phyloP scores from a whole-genome alignment of 1,284 basidiomycete species.

The Coniferiporia sulphurascens region DNA sequence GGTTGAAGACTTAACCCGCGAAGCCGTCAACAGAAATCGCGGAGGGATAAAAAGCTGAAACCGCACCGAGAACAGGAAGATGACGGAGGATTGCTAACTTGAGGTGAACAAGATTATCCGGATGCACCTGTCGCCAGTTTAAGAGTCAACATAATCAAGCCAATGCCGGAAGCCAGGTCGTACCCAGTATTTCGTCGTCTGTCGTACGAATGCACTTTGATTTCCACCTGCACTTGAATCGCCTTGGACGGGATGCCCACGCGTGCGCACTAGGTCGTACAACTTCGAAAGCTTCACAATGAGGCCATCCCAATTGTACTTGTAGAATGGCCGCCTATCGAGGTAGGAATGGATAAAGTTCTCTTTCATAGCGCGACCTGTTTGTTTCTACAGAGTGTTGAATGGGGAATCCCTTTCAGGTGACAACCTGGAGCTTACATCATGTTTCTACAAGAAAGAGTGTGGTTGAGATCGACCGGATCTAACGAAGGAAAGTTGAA shows the following conservation, averaged over 20 bases:
- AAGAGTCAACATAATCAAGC: not conserved
- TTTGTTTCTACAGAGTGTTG: constrained; percentile 66
- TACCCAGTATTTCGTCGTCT: constrained; percentile 99
- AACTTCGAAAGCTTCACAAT: constrained; percentile 96
- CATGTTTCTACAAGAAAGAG: constrained; percentile 61
- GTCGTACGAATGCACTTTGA: constrained; percentile 95
- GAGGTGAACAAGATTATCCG: constrained; percentile 92
- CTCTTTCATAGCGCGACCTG: constrained; percentile 55
- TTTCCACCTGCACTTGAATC: constrained; percentile 92
- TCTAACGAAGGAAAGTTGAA: constrained; percentile 4
- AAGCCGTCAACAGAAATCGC: not conserved
- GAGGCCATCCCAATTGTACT: constrained; percentile 86
- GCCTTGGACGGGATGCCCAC: constrained; percentile 91
- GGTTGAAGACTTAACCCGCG: constrained; percentile 74
- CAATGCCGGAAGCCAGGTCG: not conserved
- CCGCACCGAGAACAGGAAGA: constrained; percentile 83
- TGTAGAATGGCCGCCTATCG: constrained; percentile 95
- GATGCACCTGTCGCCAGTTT: constrained; percentile 65
- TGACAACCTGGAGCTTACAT: constrained; percentile 40
- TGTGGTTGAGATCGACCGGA: constrained; percentile 1
- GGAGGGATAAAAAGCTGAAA: not conserved
- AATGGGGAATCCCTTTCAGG: constrained; percentile 1
- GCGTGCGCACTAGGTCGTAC: constrained; percentile 93
- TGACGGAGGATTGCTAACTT: constrained; percentile 94
- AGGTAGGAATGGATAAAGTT: constrained; percentile 87